Evolutionary conservation across 331 rosid genomes (phyloP).

Genomic region (Malus hybrid): DNA sequence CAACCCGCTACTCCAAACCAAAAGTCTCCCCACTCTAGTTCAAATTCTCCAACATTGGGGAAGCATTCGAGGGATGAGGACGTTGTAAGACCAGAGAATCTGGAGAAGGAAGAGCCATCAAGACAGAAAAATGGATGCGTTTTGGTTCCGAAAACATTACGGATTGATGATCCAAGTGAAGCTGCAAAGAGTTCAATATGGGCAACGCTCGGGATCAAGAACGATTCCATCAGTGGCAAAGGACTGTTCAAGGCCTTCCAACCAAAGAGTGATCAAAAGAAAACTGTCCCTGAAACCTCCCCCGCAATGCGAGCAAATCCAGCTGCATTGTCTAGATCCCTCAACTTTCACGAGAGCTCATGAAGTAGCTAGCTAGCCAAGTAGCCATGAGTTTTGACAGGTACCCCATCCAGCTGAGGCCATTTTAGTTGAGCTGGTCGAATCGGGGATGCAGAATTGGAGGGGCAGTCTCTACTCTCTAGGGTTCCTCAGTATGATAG

Average conservation of each 20-base stretch:
- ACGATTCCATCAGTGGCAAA: constrained; percentile 39
- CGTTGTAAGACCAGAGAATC: constrained; percentile 13
- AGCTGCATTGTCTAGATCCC: constrained; percentile 84
- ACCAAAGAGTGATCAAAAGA: constrained; percentile 33
- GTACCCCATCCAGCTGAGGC: constrained; percentile 27
- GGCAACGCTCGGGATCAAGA: constrained; percentile 78
- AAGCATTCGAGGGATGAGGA: constrained; percentile 60
- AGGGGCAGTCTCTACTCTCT: constrained; percentile 22
- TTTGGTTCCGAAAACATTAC: constrained; percentile 68
- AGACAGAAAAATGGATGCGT: constrained; percentile 50
- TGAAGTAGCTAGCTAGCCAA: constrained; percentile 11
- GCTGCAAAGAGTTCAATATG: constrained; percentile 94
- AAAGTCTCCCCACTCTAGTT: constrained; percentile 24
- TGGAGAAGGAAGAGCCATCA: constrained; percentile 30
- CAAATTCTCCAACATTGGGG: constrained; percentile 48
- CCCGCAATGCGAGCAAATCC: constrained; percentile 67
- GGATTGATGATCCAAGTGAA: constrained; percentile 72
- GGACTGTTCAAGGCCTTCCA: constrained; percentile 62
- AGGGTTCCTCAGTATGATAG: constrained; percentile 18
- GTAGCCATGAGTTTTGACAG: constrained; percentile 8
- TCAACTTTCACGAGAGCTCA: constrained; percentile 56
- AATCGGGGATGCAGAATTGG: constrained; percentile 5
- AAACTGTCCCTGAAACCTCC: constrained; percentile 32
- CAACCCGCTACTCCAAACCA: constrained; percentile 30
- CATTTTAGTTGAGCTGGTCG: constrained; percentile 11